Evolutionary conservation across 331 rosid genomes (phyloP), one percentile per base, ranked within the genome.

Genomic region (Quercus lobata): DNA sequence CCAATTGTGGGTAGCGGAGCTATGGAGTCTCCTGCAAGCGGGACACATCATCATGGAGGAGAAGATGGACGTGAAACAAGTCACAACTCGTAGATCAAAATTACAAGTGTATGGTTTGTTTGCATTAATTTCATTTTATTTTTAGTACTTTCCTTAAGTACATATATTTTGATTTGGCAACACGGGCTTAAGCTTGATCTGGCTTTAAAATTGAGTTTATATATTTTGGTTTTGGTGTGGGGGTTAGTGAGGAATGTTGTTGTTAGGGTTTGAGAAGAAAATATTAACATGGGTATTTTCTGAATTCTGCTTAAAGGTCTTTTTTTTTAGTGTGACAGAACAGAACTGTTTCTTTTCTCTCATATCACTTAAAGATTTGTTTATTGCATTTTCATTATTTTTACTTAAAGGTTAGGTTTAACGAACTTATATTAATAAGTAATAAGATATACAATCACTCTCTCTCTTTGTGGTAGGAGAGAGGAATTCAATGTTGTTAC

Each of bases 251-350:
- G 72, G 41, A 69, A 29, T 73, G 57, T 49, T 49, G 54, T 12
- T 49, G 54, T 78, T 89, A 92, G 93, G 95, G 92, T 84, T 90
- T 80, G 86, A 84, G 88, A 66, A 74, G 73, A 71, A 57, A 53
- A 41, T 63, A n/a, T 70, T 52, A 46, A 76, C 74, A 71, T 66
- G 70, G 65, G 41, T 56, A 54, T 69, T 71, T 32, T 69, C 24
- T 57, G 75, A 37, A 37, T 82, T 68, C 35, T 72, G 73, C 62
- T 16, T 7, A 35, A 66, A 57, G 44, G 12, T 54, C 52, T 72
- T 79, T 14, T 49, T 49, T 49, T 2, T 49, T 1, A 52, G 78
- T 72, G 65, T 79, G 78, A 52, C 30, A 44, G 7, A 60, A 60
- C 24, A 5, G 54, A 49, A 49, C 5, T 12, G 54, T 49, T 27